Evolutionary conservation across 2,329 filamentous ascomycete species (phyloP), one percentile per base, ranked within the genome.

Genomic region (Alternaria longipes): DNA sequence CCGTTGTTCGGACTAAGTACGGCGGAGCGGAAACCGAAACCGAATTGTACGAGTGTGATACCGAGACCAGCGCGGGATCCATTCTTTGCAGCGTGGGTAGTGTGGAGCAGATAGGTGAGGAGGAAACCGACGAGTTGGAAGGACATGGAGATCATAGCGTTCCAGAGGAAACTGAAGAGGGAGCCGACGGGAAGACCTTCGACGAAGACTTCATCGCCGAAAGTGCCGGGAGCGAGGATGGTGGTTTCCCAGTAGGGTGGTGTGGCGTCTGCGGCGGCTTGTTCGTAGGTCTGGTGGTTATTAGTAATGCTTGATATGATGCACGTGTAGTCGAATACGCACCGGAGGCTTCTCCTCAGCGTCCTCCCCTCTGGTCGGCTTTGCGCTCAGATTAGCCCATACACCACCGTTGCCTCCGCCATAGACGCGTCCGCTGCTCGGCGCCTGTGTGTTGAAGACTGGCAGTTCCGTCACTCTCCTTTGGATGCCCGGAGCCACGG

Each of bases 221-320:
- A 91, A 67, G 95, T 88, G 56, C 94, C 95, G 0, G 95, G 95
- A 0, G 94, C 94, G 53, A 99, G 87, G 67, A 99, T 97, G 0
- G 95, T 98, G 6, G 95, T 99, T 83, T 99, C 95, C 95, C 95
- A 99, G 81, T 99, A 99, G 0, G 95, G 95, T 1, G 95, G 95
- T 49, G 95, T 95, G 24, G 93, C 91, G 79, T 99, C 95, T 42
- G 94, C 94, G 3, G 95, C 95, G 16, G 95, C 95, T 87, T 98
- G 94, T 85, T 99, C 95, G 79, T 99, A 99, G 36, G 94, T 94
- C 92, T 97, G 72, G 26, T 30, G 40, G 50, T 41, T 47, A 77
- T 84, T 74, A 83, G 81, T 69, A 70, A 44, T 44, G 38, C 26
- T 30, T 14, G 50, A 8, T 8, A 12, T 28, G 20, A 6, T 36